These are phyloP conservation scores for Neoconidiobolus thromboides DNA, from an alignment of 371 early-diverging fungal genomes.

Conservation along the genomic window DNA sequence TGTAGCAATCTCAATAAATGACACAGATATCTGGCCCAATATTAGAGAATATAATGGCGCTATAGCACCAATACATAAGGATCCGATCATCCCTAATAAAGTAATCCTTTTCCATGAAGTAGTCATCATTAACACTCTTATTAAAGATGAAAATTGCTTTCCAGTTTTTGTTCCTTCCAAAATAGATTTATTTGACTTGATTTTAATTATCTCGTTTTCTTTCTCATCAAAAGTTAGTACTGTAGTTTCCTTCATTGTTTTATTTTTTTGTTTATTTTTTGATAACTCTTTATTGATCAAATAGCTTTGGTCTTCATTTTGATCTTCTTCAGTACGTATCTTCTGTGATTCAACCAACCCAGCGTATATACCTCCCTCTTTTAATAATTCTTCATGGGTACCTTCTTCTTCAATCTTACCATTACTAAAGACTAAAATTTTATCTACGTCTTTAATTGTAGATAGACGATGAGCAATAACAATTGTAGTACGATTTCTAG, in stretches of 20 bases:
- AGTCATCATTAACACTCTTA: constrained; percentile 8
- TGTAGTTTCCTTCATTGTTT: neutral
- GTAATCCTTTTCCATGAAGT: constrained; percentile 11
- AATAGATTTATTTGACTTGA: too few relatives aligned
- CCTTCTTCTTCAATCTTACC: constrained; percentile 10
- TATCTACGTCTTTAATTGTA: constrained; percentile 55
- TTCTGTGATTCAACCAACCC: constrained; percentile 17
- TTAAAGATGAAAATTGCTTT: constrained; percentile 12
- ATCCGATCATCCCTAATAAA: constrained; percentile 16
- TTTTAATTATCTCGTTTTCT: neutral
- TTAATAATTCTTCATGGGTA: constrained; percentile 14
- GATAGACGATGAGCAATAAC: constrained; percentile 53
- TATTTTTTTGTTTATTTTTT: neutral
- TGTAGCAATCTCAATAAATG: constrained; percentile 12
- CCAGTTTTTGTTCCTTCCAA: neutral
- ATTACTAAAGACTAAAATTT: constrained; percentile 9
- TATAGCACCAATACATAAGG: constrained; percentile 29
- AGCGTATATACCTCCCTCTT: constrained; percentile 22
- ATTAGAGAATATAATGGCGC: constrained; percentile 27
- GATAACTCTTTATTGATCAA: neutral
- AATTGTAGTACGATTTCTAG: constrained; percentile 39
- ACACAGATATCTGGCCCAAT: constrained; percentile 22
- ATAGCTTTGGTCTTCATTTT: neutral
- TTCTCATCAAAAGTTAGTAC: neutral
- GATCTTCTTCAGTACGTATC: constrained; percentile 4